A percentile compares a stretch with the other conserved stretches of the same genome.
Evolutionary conservation across 208 protist genomes (phyloP).

Genomic region (Wallacemonas sp.): DNA sequence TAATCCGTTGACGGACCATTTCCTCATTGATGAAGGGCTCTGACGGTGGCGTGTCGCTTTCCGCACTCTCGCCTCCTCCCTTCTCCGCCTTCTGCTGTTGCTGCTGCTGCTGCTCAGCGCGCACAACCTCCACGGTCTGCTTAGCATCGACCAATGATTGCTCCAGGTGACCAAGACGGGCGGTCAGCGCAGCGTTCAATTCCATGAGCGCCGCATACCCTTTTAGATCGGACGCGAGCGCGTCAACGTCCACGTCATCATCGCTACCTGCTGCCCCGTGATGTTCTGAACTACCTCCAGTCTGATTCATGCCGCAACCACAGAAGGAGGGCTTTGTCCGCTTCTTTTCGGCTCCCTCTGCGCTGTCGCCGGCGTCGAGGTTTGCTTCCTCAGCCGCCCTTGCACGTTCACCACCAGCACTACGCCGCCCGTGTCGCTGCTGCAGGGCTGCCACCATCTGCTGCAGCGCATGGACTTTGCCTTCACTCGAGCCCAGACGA

Average conservation of each 20-base stretch:
- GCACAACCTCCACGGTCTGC: conserved; percentile 5
- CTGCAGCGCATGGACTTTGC: conserved; percentile 16
- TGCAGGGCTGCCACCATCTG: conserved; percentile 12
- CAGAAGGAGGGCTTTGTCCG: too few species aligned
- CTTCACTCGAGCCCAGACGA: conserved; percentile 40
- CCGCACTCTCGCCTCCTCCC: not conserved
- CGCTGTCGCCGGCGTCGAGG: not conserved
- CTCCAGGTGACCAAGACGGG: conserved; percentile 38
- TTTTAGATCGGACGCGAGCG: conserved; percentile 45
- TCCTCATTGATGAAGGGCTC: conserved; percentile 15
- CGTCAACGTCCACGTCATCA: conserved; percentile 20
- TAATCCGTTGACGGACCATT: conserved; percentile 2
- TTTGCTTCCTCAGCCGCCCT: too few species aligned
- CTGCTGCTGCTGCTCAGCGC: not conserved
- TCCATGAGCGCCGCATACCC: conserved; percentile 72
- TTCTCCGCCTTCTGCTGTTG: not conserved
- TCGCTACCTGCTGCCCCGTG: too few species aligned
- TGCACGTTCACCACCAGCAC: too few species aligned
- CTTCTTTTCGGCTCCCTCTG: not conserved
- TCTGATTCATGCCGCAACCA: too few species aligned
- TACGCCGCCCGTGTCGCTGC: not conserved
- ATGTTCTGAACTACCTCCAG: too few species aligned
- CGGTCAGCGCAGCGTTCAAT: conserved; percentile 53
- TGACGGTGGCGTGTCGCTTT: not conserved
- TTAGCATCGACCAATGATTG: conserved; percentile 19